Evolutionary conservation across 1,284 basidiomycete species (phyloP).

Genomic region (Phenoliferia sp.): DNA sequence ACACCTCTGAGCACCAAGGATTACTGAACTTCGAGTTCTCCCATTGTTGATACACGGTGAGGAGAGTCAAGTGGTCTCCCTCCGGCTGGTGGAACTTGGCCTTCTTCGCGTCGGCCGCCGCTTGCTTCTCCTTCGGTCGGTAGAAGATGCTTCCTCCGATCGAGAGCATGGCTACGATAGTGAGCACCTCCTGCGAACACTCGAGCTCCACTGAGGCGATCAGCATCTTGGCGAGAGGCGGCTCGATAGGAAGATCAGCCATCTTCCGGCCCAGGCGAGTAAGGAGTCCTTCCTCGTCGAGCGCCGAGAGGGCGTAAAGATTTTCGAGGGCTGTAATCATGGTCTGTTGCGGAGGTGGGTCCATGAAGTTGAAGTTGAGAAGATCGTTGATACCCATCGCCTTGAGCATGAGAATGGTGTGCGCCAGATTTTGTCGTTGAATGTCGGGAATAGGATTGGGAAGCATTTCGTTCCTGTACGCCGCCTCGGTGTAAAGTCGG

Average conservation of each 20-base stretch:
- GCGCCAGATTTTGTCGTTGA: constrained; percentile 81
- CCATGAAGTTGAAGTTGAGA: constrained; percentile 99
- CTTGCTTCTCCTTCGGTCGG: constrained; percentile 96
- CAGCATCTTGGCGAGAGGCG: constrained; percentile 92
- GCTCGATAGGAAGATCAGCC: constrained; percentile 95
- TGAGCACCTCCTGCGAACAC: constrained; percentile 94
- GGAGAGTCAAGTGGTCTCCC: constrained; percentile 89
- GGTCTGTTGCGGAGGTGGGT: constrained; percentile 92
- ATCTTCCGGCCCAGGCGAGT: constrained; percentile 94
- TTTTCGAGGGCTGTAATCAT: constrained; percentile 87
- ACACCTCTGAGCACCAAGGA: not conserved
- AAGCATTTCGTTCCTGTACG: constrained; percentile 97
- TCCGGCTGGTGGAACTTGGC: constrained; percentile 98
- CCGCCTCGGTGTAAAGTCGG: constrained; percentile 93
- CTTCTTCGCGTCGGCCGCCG: constrained; percentile 97
- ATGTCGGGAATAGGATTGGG: constrained; percentile 98
- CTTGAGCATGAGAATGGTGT: constrained; percentile 91
- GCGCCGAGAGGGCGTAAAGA: constrained; percentile 87
- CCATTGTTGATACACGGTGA: constrained; percentile 99
- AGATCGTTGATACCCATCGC: constrained; percentile 99
- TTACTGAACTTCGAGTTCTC: constrained; percentile 82
- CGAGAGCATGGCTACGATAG: constrained; percentile 89
- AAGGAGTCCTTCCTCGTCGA: constrained; percentile 93
- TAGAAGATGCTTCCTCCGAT: constrained; percentile 96
- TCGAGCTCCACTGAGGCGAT: constrained; percentile 94